A percentile compares a stretch with the other conserved stretches of the same genome.
Conservation (phyloP, 768 basidiomycete genomes). For the Hygrocybe punicea region DNA sequence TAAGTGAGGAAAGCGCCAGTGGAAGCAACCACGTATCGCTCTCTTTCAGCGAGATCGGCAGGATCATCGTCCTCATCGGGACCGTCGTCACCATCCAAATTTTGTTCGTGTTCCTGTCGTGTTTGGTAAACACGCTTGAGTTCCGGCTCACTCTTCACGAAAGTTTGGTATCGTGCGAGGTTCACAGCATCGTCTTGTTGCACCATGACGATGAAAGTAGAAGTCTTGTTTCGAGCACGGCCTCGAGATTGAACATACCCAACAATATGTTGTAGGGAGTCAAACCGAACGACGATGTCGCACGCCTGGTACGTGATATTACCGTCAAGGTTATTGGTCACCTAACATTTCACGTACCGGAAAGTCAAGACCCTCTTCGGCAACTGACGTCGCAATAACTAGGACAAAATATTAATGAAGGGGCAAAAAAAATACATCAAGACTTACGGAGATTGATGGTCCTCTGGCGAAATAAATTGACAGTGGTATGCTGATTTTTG, state of each 20-base stretch:
- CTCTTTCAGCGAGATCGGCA: slow-evolving; percentile 52
- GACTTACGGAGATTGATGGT: slow-evolving; percentile 65
- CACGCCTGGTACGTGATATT: slow-evolving; percentile 58
- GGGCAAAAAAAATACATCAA: not conserved
- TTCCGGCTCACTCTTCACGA: slow-evolving; percentile 60
- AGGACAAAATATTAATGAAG: slow-evolving; percentile 5
- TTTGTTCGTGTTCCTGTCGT: slow-evolving; percentile 41
- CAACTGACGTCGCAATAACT: slow-evolving; percentile 84
- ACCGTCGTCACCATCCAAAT: slow-evolving; percentile 37
- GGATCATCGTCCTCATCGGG: slow-evolving; percentile 44
- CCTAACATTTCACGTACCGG: slow-evolving; percentile 44
- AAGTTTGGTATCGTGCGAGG: slow-evolving; percentile 54
- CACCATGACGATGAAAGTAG: slow-evolving; percentile 81
- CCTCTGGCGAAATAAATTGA: slow-evolving; percentile 62
- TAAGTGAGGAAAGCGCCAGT: slow-evolving; percentile 81
- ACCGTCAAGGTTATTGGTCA: slow-evolving; percentile 4
- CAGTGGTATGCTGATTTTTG: slow-evolving; percentile 52
- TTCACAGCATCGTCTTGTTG: slow-evolving; percentile 55
- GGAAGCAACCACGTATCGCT: slow-evolving; percentile 66
- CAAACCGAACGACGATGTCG: slow-evolving; percentile 83
- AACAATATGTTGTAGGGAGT: slow-evolving; percentile 75
- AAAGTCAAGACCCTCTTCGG: slow-evolving; percentile 91
- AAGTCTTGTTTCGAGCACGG: slow-evolving; percentile 70
- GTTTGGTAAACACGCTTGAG: slow-evolving; percentile 61
- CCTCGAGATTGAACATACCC: slow-evolving; percentile 90